A percentile compares a stretch with the other conserved stretches of the same genome.
These are phyloP conservation scores for Oryza meyeriana DNA, from an alignment of 176 grass and related monocot species.

Conservation along the genomic window DNA sequence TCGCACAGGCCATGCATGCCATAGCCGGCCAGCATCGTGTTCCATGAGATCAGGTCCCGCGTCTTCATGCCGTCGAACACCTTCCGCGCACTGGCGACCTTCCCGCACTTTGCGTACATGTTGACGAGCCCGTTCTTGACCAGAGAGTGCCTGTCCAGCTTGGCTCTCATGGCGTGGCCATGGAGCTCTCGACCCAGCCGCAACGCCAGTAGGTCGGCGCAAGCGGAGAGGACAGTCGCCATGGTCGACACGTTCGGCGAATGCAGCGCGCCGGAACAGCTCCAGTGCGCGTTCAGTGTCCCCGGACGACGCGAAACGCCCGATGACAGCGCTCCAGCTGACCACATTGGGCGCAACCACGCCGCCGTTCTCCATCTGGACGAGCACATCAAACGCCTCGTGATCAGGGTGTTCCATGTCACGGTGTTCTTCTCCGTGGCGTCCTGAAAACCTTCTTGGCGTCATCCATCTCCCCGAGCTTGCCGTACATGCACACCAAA, in stretches of 20 bases:
- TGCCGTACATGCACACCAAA: slow-evolving; percentile 68
- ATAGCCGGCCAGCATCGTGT: slow-evolving; percentile 52
- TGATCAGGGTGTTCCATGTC: slow-evolving; percentile 61
- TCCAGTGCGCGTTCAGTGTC: slow-evolving; percentile 36
- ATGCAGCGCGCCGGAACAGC: slow-evolving; percentile 47
- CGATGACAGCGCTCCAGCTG: slow-evolving; percentile 63
- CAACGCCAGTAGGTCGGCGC: slow-evolving; percentile 37
- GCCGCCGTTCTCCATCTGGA: slow-evolving; percentile 27
- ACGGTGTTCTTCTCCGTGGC: slow-evolving; percentile 28
- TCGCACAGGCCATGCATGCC: slow-evolving; percentile 52
- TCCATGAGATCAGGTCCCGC: slow-evolving; percentile 70
- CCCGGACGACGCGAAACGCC: slow-evolving; percentile 30
- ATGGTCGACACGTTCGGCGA: slow-evolving; percentile 44
- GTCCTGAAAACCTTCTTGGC: slow-evolving; percentile 29
- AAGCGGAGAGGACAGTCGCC: slow-evolving; percentile 50
- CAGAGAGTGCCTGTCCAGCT: slow-evolving; percentile 19
- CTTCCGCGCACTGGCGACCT: background rate
- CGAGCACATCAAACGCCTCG: slow-evolving; percentile 37
- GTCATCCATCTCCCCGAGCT: slow-evolving; percentile 40
- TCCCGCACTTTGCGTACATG: slow-evolving; percentile 59
- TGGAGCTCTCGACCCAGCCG: slow-evolving; percentile 54
- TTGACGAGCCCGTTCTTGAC: slow-evolving; percentile 46
- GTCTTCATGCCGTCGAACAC: slow-evolving; percentile 40
- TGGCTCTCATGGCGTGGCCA: slow-evolving; percentile 23
- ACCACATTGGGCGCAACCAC: slow-evolving; percentile 43